Evolutionary conservation across 164 flowering plant genomes (phyloP), one percentile per base, ranked within the genome.

Genomic region (Berberis thunbergii): DNA sequence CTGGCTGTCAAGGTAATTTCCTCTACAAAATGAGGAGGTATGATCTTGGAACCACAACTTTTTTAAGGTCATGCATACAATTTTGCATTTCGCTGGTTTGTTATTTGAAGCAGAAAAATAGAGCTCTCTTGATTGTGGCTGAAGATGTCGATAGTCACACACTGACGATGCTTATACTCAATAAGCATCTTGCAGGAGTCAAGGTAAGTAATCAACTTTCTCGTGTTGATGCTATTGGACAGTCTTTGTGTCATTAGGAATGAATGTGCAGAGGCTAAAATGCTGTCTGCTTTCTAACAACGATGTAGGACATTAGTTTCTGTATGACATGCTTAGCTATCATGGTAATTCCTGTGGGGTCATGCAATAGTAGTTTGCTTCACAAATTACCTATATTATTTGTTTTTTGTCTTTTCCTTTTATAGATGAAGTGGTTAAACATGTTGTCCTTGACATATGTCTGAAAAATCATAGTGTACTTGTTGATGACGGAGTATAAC

Each of bases 101-200:
- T 12, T 11, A n/a, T 26, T 62, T 45, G 48, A 3, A 41, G 39
- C 76, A 88, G 91, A 81, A 71, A 63, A 69, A 65, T 2, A 76
- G 87, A 70, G 75, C 92, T 54, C 81, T 90, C 62, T 77, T 90
- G 62, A 64, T 90, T 69, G 87, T 90, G 65, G 95, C 97, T 41
- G 97, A 90, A 77, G 97, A 90, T 85, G 72, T 90, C 54, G 92
- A 86, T 63, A 81, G 89, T 80, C 89, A 90, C 60, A 79, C 81
- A 44, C 74, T 90, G 13, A 65, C 89, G 13, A 79, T 84, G 84
- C 90, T 90, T 59, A 73, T 90, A 59, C 82, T 90, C 63, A 90
- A 88, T 82, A 90, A 90, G 76, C 89, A 78, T 75, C 90, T 68
- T 58, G 89, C 86, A 65, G 89, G 90, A 59, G 50, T 87, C 7